Evolutionary conservation across 805 yeast genomes (phyloP), one percentile per base, ranked within the genome.

Genomic region (Sungouiella thailandica): DNA sequence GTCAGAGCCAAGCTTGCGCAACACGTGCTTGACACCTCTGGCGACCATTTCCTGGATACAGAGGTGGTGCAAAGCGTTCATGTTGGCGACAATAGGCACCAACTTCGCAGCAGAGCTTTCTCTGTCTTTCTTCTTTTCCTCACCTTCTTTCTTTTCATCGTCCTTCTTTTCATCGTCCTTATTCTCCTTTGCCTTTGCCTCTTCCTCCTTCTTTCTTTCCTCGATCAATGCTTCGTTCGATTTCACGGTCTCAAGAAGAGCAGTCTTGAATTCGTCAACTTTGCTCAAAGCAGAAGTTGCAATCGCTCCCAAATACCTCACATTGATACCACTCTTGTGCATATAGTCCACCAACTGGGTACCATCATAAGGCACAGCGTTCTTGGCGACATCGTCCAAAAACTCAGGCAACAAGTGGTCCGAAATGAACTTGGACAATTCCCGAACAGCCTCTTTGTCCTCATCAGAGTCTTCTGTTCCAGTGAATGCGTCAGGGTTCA

Each of bases 301-400:
- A 43, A 85, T 53, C 12, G 51, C 57, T 39, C 96, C 96, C 50
- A 90, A 69, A 53, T 90, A 90, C 65, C 97, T 82, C 60, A 89
- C 55, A 57, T 87, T 89, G 56, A 90, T 79, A 68, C 98, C 98
- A 35, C 69, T 66, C 42, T 74, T 74, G 58, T 93, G 98, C 60
- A 90, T 59, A 34, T 70, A 55, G 26, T 69, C 64, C 13, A 84
- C 63, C 47, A 93, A 72, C 50, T 88, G 93, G 3, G 60, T 53
- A 44, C 97, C 96, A 53, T 88, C 95, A 36, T 83, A 65, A 28
- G 97, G 96, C 24, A 80, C 74, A 31, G 71, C 62, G 25, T 76
- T 74, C 7, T 65, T 62, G 12, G 71, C 63, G 17, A 84, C 57
- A 16, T 77, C 83, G 10, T 57, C 56, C 45, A 87, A 62, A 41